Base-by-base conservation (phyloP, 1,284 basidiomycete genomes). In the Heterobasidion occidentale region DNA sequence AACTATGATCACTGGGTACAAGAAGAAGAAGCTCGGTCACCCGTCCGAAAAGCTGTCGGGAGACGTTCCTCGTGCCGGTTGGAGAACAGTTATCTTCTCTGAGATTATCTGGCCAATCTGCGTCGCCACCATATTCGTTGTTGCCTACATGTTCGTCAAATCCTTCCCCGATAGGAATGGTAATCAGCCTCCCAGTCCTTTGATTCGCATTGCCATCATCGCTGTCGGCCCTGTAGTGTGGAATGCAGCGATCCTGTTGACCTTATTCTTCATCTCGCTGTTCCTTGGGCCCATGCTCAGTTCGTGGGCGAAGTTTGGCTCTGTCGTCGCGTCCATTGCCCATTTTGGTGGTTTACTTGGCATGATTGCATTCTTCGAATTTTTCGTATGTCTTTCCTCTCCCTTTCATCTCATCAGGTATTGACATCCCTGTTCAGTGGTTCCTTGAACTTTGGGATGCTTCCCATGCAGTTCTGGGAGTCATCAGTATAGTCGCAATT, bases 391-490 rank as follows among this genome's bases (percentile, higher is more conserved):
- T 87, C 36, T 58, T n/a, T 46, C 45, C 52, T 55, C 42, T 35
- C 36, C 27, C 20, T 12, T 5, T 27, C 27, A 27, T 27, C 27
- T 27, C 27, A 27, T 27, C 5, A 1, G 27, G 27, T 6, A 27
- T 27, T 27, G 27, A 27, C 27, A 5, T 27, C 27, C 6, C 27
- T 27, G 6, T 27, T 27, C 62, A 95, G 83, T 98, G 95, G 95
- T 95, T 94, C 83, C 83, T 98, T 57, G 95, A 98, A 71, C 83
- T 92, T 50, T 99, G 96, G 96, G 90, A 98, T 68, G 85, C 91
- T 35, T 92, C 92, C 3, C 94, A 97, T 67, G 94, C 95, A 9
- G 93, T 94, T 2, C 78, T 95, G 50, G 94, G 94, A 59, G 75
- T 94, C 66, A 86, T 96, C 58, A 79, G 88, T 36, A 88, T 94